Evolutionary conservation across 2,329 filamentous ascomycete species (phyloP).

Genomic region (Penicillium sp.): DNA sequence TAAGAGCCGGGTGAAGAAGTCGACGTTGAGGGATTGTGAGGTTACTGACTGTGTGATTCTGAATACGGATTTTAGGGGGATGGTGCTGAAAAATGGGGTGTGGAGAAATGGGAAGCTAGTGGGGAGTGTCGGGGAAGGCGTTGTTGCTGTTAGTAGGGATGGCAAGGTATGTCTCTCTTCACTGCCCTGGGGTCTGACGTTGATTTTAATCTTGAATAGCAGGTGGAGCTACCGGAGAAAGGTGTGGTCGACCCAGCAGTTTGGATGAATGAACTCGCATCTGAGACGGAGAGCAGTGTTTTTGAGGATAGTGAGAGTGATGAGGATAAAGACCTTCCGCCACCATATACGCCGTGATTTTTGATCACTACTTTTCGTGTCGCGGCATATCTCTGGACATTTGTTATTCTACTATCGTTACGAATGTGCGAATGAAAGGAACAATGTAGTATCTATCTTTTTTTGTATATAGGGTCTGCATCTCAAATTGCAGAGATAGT

Average conservation of each 20-base stretch:
- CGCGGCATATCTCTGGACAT: neutral
- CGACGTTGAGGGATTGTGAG: conserved; percentile 27
- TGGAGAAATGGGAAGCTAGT: conserved; percentile 33
- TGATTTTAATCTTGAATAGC: conserved; percentile 1
- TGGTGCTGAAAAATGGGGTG: conserved; percentile 31
- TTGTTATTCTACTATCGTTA: neutral
- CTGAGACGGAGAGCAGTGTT: conserved; percentile 11
- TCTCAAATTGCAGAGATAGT: neutral
- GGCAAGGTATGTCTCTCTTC: conserved; percentile 18
- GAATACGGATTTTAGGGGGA: conserved; percentile 26
- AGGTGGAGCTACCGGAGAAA: conserved; percentile 2
- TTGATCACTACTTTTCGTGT: neutral
- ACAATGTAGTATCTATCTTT: neutral
- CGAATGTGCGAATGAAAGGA: neutral
- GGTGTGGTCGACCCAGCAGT: neutral
- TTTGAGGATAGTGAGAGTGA: conserved; percentile 10
- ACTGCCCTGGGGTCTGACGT: neutral
- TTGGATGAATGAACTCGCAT: conserved; percentile 11
- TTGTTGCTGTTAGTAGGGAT: conserved; percentile 17
- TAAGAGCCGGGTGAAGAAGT: conserved; percentile 19
- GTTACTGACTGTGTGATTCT: conserved; percentile 28
- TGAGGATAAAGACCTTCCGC: conserved; percentile 9
- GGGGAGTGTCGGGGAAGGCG: conserved; percentile 25
- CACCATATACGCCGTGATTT: conserved; percentile 10
- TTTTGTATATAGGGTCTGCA: neutral